Evolutionary conservation across 2,329 filamentous ascomycete genomes (phyloP).

Genomic region (Aspergillus glaucus): DNA sequence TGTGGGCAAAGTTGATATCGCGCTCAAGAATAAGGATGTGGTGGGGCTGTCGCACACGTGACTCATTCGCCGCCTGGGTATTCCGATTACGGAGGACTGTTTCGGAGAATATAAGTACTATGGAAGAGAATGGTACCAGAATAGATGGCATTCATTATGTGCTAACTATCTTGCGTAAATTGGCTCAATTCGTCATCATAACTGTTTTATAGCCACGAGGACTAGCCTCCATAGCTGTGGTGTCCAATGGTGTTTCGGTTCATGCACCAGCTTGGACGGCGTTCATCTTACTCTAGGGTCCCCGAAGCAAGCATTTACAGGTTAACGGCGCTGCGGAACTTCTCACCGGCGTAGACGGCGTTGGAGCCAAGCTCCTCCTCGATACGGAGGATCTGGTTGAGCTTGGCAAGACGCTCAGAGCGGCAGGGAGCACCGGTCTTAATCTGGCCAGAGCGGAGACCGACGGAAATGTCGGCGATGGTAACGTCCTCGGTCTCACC

Average conservation of each 20-base stretch:
- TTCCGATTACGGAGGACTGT: neutral
- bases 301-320: constrained; percentile 53
- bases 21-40: neutral
- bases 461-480: constrained; percentile 95
- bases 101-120: neutral
- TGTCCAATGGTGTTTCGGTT: neutral
- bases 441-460: constrained; percentile 95
- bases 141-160: constrained; percentile 16
- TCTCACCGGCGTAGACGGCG: constrained; percentile 83
- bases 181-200: constrained; percentile 21
- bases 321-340: constrained; percentile 88
- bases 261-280: neutral
- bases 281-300: neutral
- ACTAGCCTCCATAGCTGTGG: neutral
- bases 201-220: constrained; percentile 9
- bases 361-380: constrained; percentile 96
- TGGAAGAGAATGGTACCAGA: neutral
- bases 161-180: constrained; percentile 14
- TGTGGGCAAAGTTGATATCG: constrained; percentile 13
- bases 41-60: neutral
- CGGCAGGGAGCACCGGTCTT: constrained; percentile 96
- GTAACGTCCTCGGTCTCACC: constrained; percentile 99
- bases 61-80: neutral
- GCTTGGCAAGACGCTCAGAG: constrained; percentile 97
- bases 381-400: constrained; percentile 99